These are phyloP conservation scores for Blastobotrys attinorum DNA, from an alignment of 805 yeast genomes.

Conservation along the genomic window DNA sequence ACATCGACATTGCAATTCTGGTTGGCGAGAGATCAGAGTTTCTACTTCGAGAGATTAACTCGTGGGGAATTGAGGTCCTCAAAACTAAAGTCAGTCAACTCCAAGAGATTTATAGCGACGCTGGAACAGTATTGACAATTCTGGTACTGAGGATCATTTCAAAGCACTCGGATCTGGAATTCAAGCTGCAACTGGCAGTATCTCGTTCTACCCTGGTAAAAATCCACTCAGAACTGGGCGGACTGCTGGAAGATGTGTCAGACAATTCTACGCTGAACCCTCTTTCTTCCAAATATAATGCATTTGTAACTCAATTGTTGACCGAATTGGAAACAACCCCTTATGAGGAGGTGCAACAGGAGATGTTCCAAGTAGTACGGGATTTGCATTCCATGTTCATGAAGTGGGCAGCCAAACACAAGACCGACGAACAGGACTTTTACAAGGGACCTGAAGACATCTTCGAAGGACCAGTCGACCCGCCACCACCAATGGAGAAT, in stretches of 20 bases:
- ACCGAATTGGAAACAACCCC: slow-evolving; percentile 23
- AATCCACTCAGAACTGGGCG: slow-evolving; percentile 25
- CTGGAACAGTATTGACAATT: slow-evolving; percentile 24
- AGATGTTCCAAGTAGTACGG: slow-evolving; percentile 24
- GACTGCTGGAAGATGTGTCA: slow-evolving; percentile 13
- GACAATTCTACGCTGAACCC: slow-evolving; percentile 5
- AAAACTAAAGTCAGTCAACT: slow-evolving; percentile 21
- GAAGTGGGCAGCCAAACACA: slow-evolving; percentile 13
- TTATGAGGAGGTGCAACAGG: slow-evolving; percentile 21
- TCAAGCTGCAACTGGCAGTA: slow-evolving; percentile 24
- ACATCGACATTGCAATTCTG: slow-evolving; percentile 21
- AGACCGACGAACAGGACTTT: background rate
- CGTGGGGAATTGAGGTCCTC: slow-evolving; percentile 24
- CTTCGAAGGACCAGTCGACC: background rate
- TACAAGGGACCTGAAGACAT: background rate
- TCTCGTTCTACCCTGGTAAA: slow-evolving; percentile 24
- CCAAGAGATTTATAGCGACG: slow-evolving; percentile 17
- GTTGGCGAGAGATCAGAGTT: slow-evolving; percentile 20
- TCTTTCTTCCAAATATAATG: slow-evolving; percentile 19
- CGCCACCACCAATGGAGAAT: background rate
- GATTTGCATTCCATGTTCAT: slow-evolving; percentile 26
- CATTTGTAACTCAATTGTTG: slow-evolving; percentile 23
- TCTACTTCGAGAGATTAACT: slow-evolving; percentile 18
- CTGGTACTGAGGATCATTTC: slow-evolving; percentile 24
- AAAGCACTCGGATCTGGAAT: slow-evolving; percentile 21